Percentiles rank a stretch among this genome's conserved stretches.
Conservation (phyloP, 495 filamentous ascomycete genomes). For the Margaritispora aquatica region DNA sequence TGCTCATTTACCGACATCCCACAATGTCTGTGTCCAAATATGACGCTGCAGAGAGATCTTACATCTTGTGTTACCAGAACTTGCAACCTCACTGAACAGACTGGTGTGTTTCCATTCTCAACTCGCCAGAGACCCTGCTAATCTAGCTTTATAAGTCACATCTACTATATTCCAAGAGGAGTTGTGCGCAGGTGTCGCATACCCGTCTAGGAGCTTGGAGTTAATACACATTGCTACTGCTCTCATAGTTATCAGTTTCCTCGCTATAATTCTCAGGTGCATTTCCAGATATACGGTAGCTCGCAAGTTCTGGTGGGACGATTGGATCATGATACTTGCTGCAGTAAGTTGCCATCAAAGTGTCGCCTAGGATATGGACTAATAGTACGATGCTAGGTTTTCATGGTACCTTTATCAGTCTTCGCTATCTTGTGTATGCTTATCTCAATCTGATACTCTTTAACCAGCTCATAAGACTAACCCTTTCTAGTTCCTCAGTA, state of each 20-base stretch:
- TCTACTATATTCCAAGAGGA: not conserved
- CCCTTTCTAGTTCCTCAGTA: not conserved
- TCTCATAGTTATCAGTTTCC: not conserved
- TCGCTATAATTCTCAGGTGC: constrained; percentile 6
- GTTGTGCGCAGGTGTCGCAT: constrained; percentile 1
- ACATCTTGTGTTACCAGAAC: constrained; percentile 6
- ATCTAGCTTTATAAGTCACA: not conserved
- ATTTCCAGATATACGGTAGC: constrained; percentile 5
- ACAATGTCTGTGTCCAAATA: constrained; percentile 15
- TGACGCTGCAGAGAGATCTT: constrained; percentile 9
- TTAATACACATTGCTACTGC: not conserved
- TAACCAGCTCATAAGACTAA: not conserved
- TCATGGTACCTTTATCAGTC: constrained; percentile 3
- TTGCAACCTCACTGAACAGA: constrained; percentile 13
- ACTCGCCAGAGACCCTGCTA: not conserved
- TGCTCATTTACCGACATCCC: constrained; percentile 9
- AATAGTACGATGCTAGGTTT: constrained; percentile 3
- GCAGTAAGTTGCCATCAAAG: not conserved
- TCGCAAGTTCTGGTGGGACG: constrained; percentile 9
- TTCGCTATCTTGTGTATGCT: not conserved
- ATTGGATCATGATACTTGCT: constrained; percentile 2
- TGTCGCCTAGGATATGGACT: not conserved
- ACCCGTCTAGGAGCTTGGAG: not conserved
- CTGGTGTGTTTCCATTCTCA: constrained; percentile 2
- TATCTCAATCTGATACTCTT: not conserved